Percentiles rank a stretch among this genome's conserved stretches.
Evolutionary conservation across 1,284 basidiomycete genomes (phyloP).

Genomic region (Sporisorium graminicola): DNA sequence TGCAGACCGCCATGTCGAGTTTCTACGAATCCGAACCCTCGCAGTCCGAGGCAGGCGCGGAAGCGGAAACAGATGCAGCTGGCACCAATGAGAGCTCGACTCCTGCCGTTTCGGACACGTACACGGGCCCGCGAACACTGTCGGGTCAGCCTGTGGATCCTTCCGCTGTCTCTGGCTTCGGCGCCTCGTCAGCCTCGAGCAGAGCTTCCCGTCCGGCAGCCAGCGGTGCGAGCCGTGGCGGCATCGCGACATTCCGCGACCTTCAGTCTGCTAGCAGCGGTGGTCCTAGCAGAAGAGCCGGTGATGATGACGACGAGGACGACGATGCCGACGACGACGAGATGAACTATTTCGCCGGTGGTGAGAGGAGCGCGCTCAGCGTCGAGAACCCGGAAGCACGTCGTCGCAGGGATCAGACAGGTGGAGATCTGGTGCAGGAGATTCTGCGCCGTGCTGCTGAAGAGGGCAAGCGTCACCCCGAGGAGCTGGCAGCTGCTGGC

Average conservation of each 20-base stretch:
- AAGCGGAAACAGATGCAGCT: slow-evolving; percentile 3
- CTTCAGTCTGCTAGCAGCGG: slow-evolving; percentile 43
- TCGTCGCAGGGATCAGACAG: slow-evolving; percentile 72
- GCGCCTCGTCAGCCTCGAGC: slow-evolving; percentile 15
- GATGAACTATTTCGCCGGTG: slow-evolving; percentile 68
- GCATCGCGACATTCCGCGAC: slow-evolving; percentile 70
- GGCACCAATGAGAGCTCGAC: slow-evolving; percentile 5
- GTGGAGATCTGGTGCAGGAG: slow-evolving; percentile 81
- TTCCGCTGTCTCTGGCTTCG: slow-evolving; percentile 38
- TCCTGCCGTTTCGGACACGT: slow-evolving; percentile 25
- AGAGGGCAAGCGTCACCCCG: slow-evolving; percentile 71
- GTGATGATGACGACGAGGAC: slow-evolving; percentile 57
- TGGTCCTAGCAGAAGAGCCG: slow-evolving; percentile 33
- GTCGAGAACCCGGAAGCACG: slow-evolving; percentile 83
- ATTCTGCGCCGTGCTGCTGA: slow-evolving; percentile 82
- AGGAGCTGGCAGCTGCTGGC: slow-evolving; percentile 16
- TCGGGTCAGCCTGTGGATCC: slow-evolving; percentile 67
- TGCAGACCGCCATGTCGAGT: slow-evolving; percentile 69
- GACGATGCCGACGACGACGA: slow-evolving; percentile 59
- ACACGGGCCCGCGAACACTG: slow-evolving; percentile 68
- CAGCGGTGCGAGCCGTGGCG: slow-evolving; percentile 28
- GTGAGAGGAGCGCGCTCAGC: slow-evolving; percentile 81
- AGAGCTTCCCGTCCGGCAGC: slow-evolving; percentile 18
- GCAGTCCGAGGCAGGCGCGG: slow-evolving; percentile 13
- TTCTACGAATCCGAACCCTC: slow-evolving; percentile 68